phyloP scores from a whole-genome alignment of 2,329 filamentous ascomycete species.

The Aspergillus carbonarius region DNA sequence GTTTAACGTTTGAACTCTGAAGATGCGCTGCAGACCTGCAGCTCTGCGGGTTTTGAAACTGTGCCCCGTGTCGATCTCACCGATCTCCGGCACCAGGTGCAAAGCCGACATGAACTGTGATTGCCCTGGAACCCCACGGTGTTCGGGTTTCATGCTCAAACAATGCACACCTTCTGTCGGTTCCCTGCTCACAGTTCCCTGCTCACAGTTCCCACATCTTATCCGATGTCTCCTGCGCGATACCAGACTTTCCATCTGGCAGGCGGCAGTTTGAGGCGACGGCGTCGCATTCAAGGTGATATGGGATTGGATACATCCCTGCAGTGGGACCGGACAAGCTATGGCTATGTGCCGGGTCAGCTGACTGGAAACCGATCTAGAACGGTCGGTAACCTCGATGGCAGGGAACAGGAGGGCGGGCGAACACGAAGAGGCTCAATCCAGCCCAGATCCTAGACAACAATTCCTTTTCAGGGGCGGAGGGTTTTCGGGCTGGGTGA shows the following conservation, averaged over 20 bases:
- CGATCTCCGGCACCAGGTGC: constrained; percentile 10
- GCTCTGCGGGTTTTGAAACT: constrained; percentile 8
- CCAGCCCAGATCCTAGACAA: not conserved
- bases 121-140: not conserved
- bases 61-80: constrained; percentile 14
- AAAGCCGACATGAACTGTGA: constrained; percentile 2
- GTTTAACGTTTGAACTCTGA: constrained; percentile 24
- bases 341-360: constrained; percentile 5
- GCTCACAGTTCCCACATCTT: not conserved
- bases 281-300: not conserved
- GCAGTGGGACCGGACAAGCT: not conserved
- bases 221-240: not conserved
- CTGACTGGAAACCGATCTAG: constrained; percentile 7
- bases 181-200: no score
- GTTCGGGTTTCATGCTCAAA: constrained; percentile 15
- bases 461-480: not conserved
- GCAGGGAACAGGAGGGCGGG: not conserved
- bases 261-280: not conserved
- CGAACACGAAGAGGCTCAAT: constrained; percentile 9
- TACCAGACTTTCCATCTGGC: not conserved
- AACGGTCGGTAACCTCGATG: constrained; percentile 11
- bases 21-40: not conserved
- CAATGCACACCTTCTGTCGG: not conserved
- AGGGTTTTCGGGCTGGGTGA: not conserved
- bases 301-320: not conserved